A percentile compares a stretch with the other conserved stretches of the same genome.
phyloP scores from a whole-genome alignment of 352 stramenopile species.

The Globisporangium recalcitrans region DNA sequence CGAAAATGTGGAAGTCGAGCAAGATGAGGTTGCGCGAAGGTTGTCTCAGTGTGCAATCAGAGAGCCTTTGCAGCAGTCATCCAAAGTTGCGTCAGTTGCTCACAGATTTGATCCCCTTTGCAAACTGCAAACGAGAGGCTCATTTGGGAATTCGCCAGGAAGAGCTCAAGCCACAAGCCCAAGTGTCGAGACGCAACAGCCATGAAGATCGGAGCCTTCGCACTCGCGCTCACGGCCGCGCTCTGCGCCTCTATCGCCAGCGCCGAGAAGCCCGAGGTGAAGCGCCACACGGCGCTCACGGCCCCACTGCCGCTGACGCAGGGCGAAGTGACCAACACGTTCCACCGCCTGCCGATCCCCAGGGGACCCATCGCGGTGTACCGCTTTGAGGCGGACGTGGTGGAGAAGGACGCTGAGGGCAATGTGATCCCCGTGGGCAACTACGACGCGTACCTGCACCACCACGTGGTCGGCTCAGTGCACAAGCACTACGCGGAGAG shows the following conservation, averaged over 20 bases:
- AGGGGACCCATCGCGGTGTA: slow-evolving; percentile 79
- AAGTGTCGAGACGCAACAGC: background rate
- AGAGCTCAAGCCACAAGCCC: background rate
- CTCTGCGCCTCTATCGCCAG: background rate
- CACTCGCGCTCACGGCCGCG: background rate
- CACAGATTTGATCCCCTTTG: no score
- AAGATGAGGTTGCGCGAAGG: background rate
- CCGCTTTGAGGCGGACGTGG: slow-evolving; percentile 71
- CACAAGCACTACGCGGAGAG: slow-evolving; percentile 56
- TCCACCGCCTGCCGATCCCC: slow-evolving; percentile 65
- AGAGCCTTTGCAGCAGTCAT: background rate
- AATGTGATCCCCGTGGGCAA: slow-evolving; percentile 49
- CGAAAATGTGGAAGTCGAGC: background rate
- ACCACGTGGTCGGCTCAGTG: slow-evolving; percentile 74
- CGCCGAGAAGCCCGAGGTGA: slow-evolving; percentile 29
- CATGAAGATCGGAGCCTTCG: slow-evolving; percentile 11
- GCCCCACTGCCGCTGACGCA: slow-evolving; percentile 51
- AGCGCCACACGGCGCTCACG: slow-evolving; percentile 65
- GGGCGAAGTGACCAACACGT: slow-evolving; percentile 74
- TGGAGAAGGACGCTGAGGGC: slow-evolving; percentile 53
- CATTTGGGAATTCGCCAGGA: slow-evolving; percentile 5
- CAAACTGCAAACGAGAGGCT: background rate
- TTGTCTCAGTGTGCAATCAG: slow-evolving; percentile 3
- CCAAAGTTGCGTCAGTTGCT: background rate
- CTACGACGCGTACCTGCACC: slow-evolving; percentile 79